Base-by-base conservation (phyloP, 805 yeast genomes). In the Candida silvatica region DNA sequence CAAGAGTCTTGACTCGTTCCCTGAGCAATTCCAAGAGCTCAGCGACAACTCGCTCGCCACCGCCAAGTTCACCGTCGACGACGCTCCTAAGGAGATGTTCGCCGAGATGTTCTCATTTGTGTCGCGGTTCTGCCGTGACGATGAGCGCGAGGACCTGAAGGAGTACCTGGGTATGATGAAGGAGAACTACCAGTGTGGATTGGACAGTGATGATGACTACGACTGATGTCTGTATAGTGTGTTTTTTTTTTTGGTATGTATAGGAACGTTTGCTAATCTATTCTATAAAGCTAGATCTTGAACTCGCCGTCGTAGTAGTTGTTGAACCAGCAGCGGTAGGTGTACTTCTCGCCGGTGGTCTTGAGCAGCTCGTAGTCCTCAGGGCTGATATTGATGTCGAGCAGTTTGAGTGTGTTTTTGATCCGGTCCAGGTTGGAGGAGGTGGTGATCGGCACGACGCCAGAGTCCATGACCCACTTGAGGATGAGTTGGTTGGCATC, bases 361-460 rank as follows among this genome's bases (percentile, higher is more conserved):
- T 64, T 49, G 33, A 77, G 61, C 37, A 52, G 48, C 5, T 55
- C 49, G 29, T 69, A 67, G 41, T 82, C 92, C 1, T 58, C 73
- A 1, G 56, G 46, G 3, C 65, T 56, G 38, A 84, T 58, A 42
- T 67, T 51, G 43, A 83, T 79, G 23, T 64, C 66, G 43, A 74
- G 75, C 23, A 79, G 58, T 14, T 71, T 69, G 41, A 74, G 59
- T 12, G 76, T 67, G 46, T 77, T 75, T 38, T 58, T 49, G 41
- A 81, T 64, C 53, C 94, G 69, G 34, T 67, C 67, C 18, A 52
- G 51, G 37, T 72, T 70, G 3, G 79, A 66, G 3, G 87, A 73
- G 9, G 92, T 82, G 5, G 95, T 85, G 16, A 85, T 61, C 17
- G 94, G 94, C 27, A 82, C 51, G 6, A 78, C 68, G 14, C 80